Evolutionary conservation across 1,139 yeast genomes (phyloP).

Genomic region (Spathaspora sp.): DNA sequence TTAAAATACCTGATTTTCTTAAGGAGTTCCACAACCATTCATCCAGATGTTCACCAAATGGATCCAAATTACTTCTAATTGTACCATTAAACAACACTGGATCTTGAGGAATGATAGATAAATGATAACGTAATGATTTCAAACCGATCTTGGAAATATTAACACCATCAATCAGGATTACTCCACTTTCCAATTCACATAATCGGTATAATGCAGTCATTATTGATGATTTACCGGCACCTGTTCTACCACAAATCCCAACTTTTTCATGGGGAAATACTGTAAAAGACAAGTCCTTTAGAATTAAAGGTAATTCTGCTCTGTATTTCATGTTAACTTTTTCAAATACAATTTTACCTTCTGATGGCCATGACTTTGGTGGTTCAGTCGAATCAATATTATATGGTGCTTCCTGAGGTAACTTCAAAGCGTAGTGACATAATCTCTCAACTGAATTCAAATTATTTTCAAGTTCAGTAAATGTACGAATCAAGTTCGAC

Average conservation of each 20-base stretch:
- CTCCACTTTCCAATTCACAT: constrained; percentile 51
- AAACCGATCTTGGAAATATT: constrained; percentile 59
- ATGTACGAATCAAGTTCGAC: constrained; percentile 46
- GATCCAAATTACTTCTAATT: constrained; percentile 64
- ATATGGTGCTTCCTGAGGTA: constrained; percentile 40
- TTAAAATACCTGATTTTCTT: constrained; percentile 62
- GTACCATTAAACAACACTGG: constrained; percentile 70
- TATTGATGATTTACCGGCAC: constrained; percentile 73
- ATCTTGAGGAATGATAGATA: constrained; percentile 74
- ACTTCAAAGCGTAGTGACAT: constrained; percentile 56
- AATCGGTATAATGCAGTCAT: constrained; percentile 64
- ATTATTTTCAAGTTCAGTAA: constrained; percentile 73
- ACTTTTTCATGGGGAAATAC: constrained; percentile 60
- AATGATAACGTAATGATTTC: constrained; percentile 51
- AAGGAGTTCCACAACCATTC: constrained; percentile 52
- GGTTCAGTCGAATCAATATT: constrained; percentile 55
- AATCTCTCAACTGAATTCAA: constrained; percentile 82
- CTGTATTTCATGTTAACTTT: constrained; percentile 67
- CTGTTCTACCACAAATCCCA: constrained; percentile 77
- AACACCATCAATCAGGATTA: constrained; percentile 54
- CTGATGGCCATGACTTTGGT: constrained; percentile 39
- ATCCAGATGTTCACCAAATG: constrained; percentile 53
- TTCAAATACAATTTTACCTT: constrained; percentile 53
- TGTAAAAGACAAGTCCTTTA: constrained; percentile 49
- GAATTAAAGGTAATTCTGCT: constrained; percentile 68